Percentiles rank a stretch among this genome's conserved stretches.
These are phyloP conservation scores for Coffea humblotiana DNA, from an alignment of 305 asterid species.

Conservation along the genomic window DNA sequence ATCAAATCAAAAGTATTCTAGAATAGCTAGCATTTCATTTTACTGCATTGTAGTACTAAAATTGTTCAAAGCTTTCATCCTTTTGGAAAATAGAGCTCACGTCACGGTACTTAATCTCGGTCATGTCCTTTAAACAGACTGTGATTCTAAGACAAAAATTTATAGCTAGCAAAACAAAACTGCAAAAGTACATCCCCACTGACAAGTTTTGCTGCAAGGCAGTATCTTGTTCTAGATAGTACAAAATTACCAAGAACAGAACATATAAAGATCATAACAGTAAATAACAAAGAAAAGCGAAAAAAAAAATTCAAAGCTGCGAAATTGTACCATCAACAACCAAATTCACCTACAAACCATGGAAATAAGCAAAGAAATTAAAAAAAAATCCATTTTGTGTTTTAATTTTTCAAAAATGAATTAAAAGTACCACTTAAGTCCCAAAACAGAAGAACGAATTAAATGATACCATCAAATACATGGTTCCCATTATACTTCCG, in stretches of 20 bases:
- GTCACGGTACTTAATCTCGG: neutral
- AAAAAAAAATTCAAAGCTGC: too few species aligned
- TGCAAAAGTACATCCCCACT: too few species aligned
- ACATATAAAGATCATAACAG: neutral
- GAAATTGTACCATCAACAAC: too few species aligned
- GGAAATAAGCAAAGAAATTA: neutral
- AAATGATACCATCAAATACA: conserved; percentile 3
- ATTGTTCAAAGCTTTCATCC: neutral
- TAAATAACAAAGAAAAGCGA: too few species aligned
- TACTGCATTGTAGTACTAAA: neutral
- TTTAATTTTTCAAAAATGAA: neutral
- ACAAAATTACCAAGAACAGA: neutral
- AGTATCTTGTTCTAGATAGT: neutral
- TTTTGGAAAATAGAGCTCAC: neutral
- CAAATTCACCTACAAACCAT: neutral
- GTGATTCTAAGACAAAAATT: too few species aligned
- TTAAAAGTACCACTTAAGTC: too few species aligned
- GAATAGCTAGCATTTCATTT: neutral
- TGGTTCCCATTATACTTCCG: neutral
- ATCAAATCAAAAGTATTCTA: neutral
- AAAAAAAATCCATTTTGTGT: too few species aligned
- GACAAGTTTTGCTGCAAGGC: too few species aligned
- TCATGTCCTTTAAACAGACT: too few species aligned
- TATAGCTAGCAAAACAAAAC: too few species aligned
- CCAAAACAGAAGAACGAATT: neutral